Evolutionary conservation across 352 stramenopile species (phyloP).

Genomic region (Phytophthora pluvialis): DNA sequence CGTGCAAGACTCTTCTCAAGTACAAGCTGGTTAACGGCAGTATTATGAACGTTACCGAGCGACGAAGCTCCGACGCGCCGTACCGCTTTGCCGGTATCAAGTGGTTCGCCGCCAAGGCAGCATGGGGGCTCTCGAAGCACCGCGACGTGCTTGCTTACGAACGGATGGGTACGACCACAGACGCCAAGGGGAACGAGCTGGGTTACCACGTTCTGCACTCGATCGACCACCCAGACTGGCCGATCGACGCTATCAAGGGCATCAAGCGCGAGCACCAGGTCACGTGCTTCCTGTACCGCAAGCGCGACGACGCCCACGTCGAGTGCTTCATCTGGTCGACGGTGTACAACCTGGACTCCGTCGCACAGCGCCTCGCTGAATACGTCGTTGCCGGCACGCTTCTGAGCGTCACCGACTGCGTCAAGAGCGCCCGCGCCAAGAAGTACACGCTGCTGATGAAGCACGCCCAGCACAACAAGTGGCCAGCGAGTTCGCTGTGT

Average conservation of each 20-base stretch:
- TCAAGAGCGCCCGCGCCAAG: slow-evolving; percentile 50
- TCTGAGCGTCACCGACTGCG: slow-evolving; percentile 43
- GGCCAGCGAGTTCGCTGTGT: slow-evolving; percentile 40
- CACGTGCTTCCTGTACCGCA: slow-evolving; percentile 53
- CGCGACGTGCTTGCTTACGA: slow-evolving; percentile 55
- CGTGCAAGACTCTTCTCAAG: slow-evolving; percentile 49
- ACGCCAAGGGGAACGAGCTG: slow-evolving; percentile 51
- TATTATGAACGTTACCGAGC: slow-evolving; percentile 52
- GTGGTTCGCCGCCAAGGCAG: slow-evolving; percentile 48
- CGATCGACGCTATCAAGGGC: slow-evolving; percentile 47
- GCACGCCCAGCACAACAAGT: slow-evolving; percentile 40
- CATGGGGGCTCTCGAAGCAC: slow-evolving; percentile 48
- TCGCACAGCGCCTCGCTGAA: slow-evolving; percentile 46
- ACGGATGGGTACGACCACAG: slow-evolving; percentile 58
- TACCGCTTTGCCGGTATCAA: slow-evolving; percentile 59
- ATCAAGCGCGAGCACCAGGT: slow-evolving; percentile 58
- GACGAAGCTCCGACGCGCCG: slow-evolving; percentile 36
- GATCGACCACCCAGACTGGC: slow-evolving; percentile 62
- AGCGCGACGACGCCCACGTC: slow-evolving; percentile 35
- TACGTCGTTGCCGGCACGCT: slow-evolving; percentile 49
- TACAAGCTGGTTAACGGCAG: slow-evolving; percentile 49
- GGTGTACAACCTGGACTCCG: slow-evolving; percentile 48
- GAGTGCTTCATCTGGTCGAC: slow-evolving; percentile 55
- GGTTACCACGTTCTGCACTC: slow-evolving; percentile 65
- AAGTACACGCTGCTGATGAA: slow-evolving; percentile 50